Conservation (phyloP, 768 basidiomycete species). For the Lentinula lateritia region DNA sequence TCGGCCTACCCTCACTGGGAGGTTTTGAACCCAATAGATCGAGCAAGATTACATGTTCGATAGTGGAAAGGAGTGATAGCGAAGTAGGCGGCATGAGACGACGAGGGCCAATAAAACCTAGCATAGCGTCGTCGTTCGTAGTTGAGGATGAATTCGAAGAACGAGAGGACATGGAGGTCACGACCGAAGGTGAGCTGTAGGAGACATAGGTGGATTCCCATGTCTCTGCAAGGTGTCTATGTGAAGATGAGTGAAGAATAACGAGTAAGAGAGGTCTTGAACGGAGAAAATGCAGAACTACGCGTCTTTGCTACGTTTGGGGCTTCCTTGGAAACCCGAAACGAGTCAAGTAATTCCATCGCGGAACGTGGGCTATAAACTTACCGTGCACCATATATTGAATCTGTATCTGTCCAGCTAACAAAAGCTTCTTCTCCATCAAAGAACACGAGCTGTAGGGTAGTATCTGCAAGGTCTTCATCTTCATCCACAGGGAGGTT, state of each 20-base stretch:
- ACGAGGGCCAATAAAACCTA: not conserved
- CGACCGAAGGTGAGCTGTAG: slow-evolving; percentile 30
- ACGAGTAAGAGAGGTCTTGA: not conserved
- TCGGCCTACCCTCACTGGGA: slow-evolving; percentile 36
- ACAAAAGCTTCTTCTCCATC: slow-evolving; percentile 97
- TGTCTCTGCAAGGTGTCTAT: slow-evolving; percentile 80
- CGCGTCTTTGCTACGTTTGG: not conserved
- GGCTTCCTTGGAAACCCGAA: too few relatives aligned
- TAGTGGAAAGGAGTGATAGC: slow-evolving; percentile 60
- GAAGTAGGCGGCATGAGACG: slow-evolving; percentile 38
- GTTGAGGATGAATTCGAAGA: slow-evolving; percentile 18
- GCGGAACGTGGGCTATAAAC: slow-evolving; percentile 1
- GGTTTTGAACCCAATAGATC: slow-evolving; percentile 79
- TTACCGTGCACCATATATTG: slow-evolving; percentile 92
- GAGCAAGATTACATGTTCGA: slow-evolving; percentile 89
- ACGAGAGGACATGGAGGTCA: not conserved
- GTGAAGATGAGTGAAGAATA: not conserved
- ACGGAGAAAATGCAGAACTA: not conserved
- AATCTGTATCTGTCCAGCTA: slow-evolving; percentile 85
- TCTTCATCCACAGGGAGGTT: slow-evolving; percentile 41
- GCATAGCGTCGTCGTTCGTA: not conserved
- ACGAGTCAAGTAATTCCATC: too few relatives aligned
- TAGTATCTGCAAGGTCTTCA: slow-evolving; percentile 79
- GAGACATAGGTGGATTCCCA: slow-evolving; percentile 71
- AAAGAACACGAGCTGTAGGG: slow-evolving; percentile 90